phyloP scores from a whole-genome alignment of 108 stramenopile genomes.

The Aurantiochytrium sp. region DNA sequence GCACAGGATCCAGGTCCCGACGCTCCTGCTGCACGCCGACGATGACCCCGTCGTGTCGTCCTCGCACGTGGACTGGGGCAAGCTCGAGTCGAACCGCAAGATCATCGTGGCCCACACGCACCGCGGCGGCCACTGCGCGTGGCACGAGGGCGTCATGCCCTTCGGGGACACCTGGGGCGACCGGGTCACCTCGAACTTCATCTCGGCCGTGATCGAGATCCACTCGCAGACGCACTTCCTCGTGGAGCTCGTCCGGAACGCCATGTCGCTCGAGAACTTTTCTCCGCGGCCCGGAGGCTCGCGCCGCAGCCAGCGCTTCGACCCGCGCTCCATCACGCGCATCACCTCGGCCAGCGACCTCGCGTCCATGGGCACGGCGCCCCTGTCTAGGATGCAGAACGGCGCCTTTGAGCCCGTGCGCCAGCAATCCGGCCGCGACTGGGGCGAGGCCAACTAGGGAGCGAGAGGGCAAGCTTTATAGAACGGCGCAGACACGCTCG shows the following conservation, averaged over 20 bases:
- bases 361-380: neutral
- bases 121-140: conserved; percentile 37
- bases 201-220: conserved; percentile 26
- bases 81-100: conserved; percentile 1
- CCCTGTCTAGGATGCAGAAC: neutral
- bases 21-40: neutral
- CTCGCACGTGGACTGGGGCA: conserved; percentile 7
- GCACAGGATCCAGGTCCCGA: neutral
- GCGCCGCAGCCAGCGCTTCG: neutral
- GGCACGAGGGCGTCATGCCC: conserved; percentile 37
- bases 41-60: conserved; percentile 21
- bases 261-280: neutral
- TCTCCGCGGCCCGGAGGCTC: neutral
- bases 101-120: conserved; percentile 31
- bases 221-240: conserved; percentile 36
- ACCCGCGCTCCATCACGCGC: neutral
- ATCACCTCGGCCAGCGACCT: conserved; percentile 1
- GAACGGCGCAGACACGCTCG: too few species aligned
- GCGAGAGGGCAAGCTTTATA: too few species aligned
- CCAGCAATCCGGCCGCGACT: neutral
- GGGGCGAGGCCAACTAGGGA: too few species aligned
- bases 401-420: neutral
- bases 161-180: conserved; percentile 32
- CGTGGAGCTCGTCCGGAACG: neutral
- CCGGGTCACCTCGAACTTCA: neutral